Evolutionary conservation across 2,329 filamentous ascomycete species (phyloP), one percentile per base, ranked within the genome.

Genomic region (Beauveria sp.): DNA sequence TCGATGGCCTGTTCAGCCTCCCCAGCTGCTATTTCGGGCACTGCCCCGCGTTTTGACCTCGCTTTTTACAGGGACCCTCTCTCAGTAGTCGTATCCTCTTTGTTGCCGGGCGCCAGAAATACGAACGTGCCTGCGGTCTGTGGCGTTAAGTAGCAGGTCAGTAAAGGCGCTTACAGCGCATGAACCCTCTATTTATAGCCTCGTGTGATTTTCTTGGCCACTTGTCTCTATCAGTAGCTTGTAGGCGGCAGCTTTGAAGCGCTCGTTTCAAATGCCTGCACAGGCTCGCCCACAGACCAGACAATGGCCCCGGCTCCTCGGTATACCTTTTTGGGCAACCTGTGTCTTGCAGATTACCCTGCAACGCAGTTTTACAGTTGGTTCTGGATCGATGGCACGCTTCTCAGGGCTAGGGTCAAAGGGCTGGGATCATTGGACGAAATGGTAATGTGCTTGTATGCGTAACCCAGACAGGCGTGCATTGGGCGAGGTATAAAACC

Each of bases 11-110:
- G 55, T 43, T 37, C 30, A 22, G 34, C 55, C 30, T 34, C 47
- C 40, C 47, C n/a, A 20, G 56, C 37, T 44, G n/a, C 56, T 59
- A 59, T 51, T 59, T 59, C 40, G 26, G 56, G 56, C 24, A n/a
- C 56, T 22, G 47, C 56, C 56, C 47, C 56, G 56, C 56, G 56
- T 52, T 26, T 41, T 46, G 30, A 55, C 24, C 40, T 55, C 37
- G 10, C 52, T 26, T 8, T 34, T 18, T 16, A 46, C 40, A 47
- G 14, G 12, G 30, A 47, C 28, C 16, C 16, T 14, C 14, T n/a
- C 18, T 18, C 20, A 26, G 5, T n/a, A 18, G 20, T 10, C 9
- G 34, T 16, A 37, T 37, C 34, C 34, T 37, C 34, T 26, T 24
- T 24, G 24, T 10, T 40, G 22, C n/a, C 22, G 12, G 34, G 34